These are phyloP conservation scores for Flaveria robusta DNA, from an alignment of 129 eudicot species.

Conservation along the genomic window DNA sequence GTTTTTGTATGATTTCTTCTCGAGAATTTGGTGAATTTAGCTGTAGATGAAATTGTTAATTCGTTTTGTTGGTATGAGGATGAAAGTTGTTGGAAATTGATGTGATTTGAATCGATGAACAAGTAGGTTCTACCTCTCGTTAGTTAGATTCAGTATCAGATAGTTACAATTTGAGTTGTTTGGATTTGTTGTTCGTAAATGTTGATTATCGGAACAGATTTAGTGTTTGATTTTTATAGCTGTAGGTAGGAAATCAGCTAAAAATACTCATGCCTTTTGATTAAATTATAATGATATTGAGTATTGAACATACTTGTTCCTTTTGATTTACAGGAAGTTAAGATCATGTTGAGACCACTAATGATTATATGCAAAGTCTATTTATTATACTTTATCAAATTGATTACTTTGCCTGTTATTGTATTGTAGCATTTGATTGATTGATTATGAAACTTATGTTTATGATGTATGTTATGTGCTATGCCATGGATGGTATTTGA, in stretches of 20 bases:
- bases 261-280: too few relatives aligned
- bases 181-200: neutral
- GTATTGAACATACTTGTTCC: neutral
- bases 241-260: too few relatives aligned
- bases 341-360: neutral
- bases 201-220: neutral
- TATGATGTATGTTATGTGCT: neutral
- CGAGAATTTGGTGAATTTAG: neutral
- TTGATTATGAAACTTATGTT: neutral
- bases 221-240: neutral
- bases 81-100: neutral
- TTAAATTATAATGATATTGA: too few relatives aligned
- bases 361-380: neutral
- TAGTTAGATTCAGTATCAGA: too few relatives aligned
- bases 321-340: neutral
- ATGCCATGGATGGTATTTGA: neutral
- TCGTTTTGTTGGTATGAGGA: neutral
- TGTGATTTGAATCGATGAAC: neutral
- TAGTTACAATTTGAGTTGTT: neutral
- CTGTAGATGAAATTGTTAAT: neutral
- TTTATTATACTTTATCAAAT: too few relatives aligned
- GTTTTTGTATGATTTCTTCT: neutral
- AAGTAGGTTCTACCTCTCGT: neutral
- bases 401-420: neutral
- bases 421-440: constrained; percentile 1